These are phyloP conservation scores for Pythium scleroteichum DNA, from an alignment of 352 stramenopile genomes.

Conservation along the genomic window DNA sequence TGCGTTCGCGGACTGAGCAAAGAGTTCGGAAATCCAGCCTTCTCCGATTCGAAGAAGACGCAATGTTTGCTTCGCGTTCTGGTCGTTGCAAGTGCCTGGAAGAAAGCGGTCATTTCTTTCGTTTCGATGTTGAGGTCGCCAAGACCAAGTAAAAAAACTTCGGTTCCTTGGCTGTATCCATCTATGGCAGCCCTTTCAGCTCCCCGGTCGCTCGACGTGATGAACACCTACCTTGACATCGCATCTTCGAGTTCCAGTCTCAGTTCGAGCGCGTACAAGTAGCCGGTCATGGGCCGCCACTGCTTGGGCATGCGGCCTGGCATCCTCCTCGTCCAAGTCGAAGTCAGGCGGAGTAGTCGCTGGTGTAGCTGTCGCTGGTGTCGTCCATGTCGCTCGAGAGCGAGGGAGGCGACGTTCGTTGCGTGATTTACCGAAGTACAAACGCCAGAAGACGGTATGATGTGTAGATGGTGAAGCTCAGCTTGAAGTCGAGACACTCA, in stretches of 20 bases:
- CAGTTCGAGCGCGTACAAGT: no score
- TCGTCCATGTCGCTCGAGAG: no score
- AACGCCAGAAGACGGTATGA: no score
- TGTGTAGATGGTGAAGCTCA: no score
- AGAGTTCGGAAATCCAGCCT: background rate
- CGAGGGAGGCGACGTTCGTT: no score
- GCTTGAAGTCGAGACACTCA: no score
- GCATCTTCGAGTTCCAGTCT: background rate
- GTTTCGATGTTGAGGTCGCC: background rate
- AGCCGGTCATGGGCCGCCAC: no score
- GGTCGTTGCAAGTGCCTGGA: background rate
- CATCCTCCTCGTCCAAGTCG: no score
- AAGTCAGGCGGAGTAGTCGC: no score
- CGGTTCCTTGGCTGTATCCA: background rate
- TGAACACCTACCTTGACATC: background rate
- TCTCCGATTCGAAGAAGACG: background rate
- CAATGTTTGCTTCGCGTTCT: background rate
- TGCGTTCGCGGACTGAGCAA: background rate
- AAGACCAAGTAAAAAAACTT: background rate
- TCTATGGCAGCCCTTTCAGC: background rate
- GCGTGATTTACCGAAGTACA: no score
- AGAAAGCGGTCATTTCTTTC: background rate
- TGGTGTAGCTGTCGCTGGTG: no score
- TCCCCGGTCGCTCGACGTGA: background rate
- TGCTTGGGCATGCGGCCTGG: no score